These are phyloP conservation scores for Cyberlindnera saturnus DNA, from an alignment of 805 yeast genomes.

Conservation along the genomic window DNA sequence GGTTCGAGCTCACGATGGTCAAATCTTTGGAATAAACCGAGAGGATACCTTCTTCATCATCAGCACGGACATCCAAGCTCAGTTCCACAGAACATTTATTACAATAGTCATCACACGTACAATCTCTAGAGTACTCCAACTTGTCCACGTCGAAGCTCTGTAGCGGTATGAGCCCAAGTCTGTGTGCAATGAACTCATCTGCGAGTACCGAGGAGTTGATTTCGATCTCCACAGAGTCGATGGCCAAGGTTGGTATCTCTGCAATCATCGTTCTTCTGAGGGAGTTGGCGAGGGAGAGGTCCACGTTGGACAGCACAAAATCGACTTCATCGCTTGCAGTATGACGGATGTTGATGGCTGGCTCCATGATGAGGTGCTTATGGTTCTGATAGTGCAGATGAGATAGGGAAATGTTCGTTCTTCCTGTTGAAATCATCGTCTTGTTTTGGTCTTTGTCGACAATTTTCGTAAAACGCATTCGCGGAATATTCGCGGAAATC, in stretches of 20 bases:
- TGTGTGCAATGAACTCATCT: constrained; percentile 92
- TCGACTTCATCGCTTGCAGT: constrained; percentile 85
- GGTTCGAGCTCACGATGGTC: constrained; percentile 34
- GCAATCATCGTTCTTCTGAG: constrained; percentile 87
- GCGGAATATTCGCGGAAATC: no score
- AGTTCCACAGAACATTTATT: constrained; percentile 89
- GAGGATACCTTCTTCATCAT: constrained; percentile 77
- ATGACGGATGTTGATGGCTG: constrained; percentile 83
- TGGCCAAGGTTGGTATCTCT: constrained; percentile 95
- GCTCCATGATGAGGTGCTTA: constrained; percentile 23
- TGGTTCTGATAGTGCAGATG: not conserved
- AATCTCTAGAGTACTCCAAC: constrained; percentile 85
- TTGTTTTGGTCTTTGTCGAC: no score
- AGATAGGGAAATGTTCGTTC: no score
- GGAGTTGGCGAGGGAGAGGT: constrained; percentile 87
- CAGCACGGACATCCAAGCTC: constrained; percentile 82
- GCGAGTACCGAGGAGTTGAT: constrained; percentile 91
- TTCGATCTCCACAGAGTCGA: constrained; percentile 92
- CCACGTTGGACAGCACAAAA: constrained; percentile 81
- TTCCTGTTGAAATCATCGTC: no score
- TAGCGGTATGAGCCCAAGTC: constrained; percentile 89
- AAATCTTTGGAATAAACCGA: constrained; percentile 86
- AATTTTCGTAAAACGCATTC: no score
- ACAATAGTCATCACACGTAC: constrained; percentile 97
- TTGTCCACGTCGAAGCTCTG: constrained; percentile 79